Percentiles rank a stretch among this genome's conserved stretches.
Conservation (phyloP, 768 basidiomycete genomes). For the Mycena rebaudengoi region DNA sequence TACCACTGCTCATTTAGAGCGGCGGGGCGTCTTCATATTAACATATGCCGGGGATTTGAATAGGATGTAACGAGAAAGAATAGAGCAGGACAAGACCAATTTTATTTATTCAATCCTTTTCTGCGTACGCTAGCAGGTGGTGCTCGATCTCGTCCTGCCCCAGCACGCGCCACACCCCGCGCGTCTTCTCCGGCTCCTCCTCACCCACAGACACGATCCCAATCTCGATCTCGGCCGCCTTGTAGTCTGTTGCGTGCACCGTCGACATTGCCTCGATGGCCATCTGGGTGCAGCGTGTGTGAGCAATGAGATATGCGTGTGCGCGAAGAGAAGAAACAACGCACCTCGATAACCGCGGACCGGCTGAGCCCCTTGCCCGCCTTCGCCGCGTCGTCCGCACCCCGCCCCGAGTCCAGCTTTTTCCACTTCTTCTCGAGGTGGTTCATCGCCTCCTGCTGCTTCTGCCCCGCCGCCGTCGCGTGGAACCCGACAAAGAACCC, state of each 20-base stretch:
- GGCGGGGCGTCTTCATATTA: conserved; percentile 70
- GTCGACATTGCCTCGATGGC: conserved; percentile 95
- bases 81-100: no score
- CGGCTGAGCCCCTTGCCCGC: conserved; percentile 79
- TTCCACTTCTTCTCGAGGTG: conserved; percentile 99
- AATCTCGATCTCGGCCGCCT: conserved; percentile 94
- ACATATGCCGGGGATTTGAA: conserved; percentile 25
- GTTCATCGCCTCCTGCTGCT: conserved; percentile 99
- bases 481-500: conserved; percentile 99
- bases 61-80: conserved; percentile 5
- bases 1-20: conserved; percentile 50
- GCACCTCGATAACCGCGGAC: conserved; percentile 89
- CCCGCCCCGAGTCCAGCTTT: conserved; percentile 81
- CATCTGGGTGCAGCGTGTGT: conserved; percentile 65
- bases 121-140: conserved; percentile 85
- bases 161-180: conserved; percentile 84
- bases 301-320: background rate
- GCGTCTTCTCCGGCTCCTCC: conserved; percentile 76
- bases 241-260: conserved; percentile 96
- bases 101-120: conserved; percentile 72
- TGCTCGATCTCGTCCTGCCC: conserved; percentile 79
- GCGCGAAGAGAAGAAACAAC: conserved; percentile 28
- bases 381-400: conserved; percentile 79
- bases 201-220: conserved; percentile 85
- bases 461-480: conserved; percentile 94